These are phyloP conservation scores for Bullera alba DNA, from an alignment of 768 basidiomycete species.

Conservation along the genomic window DNA sequence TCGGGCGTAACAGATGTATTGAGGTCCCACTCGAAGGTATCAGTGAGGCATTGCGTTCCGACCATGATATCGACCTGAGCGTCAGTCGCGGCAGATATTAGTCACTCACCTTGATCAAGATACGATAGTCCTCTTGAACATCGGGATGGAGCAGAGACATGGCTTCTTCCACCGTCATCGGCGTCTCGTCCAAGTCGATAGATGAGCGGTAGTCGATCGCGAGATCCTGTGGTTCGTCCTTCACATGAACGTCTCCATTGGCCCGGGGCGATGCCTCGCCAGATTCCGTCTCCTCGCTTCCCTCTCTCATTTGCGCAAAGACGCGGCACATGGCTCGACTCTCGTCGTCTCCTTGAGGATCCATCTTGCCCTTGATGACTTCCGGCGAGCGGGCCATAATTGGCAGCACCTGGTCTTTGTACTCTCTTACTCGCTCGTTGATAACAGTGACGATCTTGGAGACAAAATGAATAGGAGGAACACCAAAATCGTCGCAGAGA, in stretches of 20 bases:
- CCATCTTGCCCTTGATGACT: constrained; percentile 59
- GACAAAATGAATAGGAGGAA: constrained; percentile 62
- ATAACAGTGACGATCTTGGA: constrained; percentile 58
- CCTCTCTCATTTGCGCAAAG: constrained; percentile 19
- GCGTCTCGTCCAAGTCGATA: constrained; percentile 8
- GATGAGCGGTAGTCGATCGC: constrained; percentile 20
- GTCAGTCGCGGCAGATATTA: not conserved
- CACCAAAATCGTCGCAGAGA: constrained; percentile 80
- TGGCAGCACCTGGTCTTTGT: constrained; percentile 49
- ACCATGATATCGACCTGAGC: constrained; percentile 86
- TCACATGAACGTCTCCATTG: not conserved
- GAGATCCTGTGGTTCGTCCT: constrained; percentile 12
- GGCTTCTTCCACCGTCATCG: constrained; percentile 55
- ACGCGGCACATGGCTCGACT: constrained; percentile 37
- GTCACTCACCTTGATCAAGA: constrained; percentile 73
- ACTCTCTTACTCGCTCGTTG: constrained; percentile 64
- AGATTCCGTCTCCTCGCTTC: constrained; percentile 26
- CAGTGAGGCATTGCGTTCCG: constrained; percentile 83
- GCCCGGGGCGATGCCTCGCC: constrained; percentile 15
- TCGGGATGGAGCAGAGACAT: constrained; percentile 49
- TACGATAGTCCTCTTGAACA: constrained; percentile 78
- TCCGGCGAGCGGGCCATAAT: constrained; percentile 10
- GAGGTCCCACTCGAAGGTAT: constrained; percentile 97
- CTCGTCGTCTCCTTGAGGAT: constrained; percentile 61
- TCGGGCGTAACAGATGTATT: constrained; percentile 76